Evolutionary conservation across 345 rosid species (phyloP), one percentile per base, ranked within the genome.

Genomic region (Acer saccharum): DNA sequence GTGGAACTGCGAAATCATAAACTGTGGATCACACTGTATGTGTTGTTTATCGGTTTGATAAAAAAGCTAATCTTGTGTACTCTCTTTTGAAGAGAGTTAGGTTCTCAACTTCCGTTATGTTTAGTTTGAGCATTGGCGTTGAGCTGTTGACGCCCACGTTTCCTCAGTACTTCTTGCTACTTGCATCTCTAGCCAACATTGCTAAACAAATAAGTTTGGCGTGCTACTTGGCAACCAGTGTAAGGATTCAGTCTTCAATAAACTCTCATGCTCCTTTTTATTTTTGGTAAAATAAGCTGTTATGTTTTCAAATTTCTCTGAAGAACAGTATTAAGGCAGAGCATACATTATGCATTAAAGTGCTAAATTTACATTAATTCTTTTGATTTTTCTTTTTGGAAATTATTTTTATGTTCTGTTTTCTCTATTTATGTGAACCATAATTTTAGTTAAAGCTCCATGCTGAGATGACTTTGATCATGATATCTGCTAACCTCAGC

Each of bases 181-280:
- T 94, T 1, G 97, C 98, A 2, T 86, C 98, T 48, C 35, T 91
- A 41, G 98, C 98, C 76, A 94, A 94, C 78, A 79, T 91, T n/a
- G 93, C 93, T n/a, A 94, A 94, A 86, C 97, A 94, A 82, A 94
- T 94, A 78, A 94, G 97, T 82, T 79, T 94, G 18, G 92, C 98
- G 0, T 91, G 94, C 86, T 86, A 90, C 85, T 86, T 92, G 79
- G 97, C 93, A 29, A 94, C 98, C 78, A 85, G 89, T 86, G 96
- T 94, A 91, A 91, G 95, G 77, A 82, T 86, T 76, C 68, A 23
- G 46, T 46, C 72, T 69, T 76, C 12, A 17, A 39, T 61, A 70
- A 63, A 27, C 62, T 68, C 18, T 35, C 48, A 69, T 57, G 46
- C 41, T 60, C 60, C 63, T 23, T 65, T 65, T 46, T 9, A 7